Evolutionary conservation across 2,329 filamentous ascomycete genomes (phyloP).

Genomic region (Parafenestella ontariensis): DNA sequence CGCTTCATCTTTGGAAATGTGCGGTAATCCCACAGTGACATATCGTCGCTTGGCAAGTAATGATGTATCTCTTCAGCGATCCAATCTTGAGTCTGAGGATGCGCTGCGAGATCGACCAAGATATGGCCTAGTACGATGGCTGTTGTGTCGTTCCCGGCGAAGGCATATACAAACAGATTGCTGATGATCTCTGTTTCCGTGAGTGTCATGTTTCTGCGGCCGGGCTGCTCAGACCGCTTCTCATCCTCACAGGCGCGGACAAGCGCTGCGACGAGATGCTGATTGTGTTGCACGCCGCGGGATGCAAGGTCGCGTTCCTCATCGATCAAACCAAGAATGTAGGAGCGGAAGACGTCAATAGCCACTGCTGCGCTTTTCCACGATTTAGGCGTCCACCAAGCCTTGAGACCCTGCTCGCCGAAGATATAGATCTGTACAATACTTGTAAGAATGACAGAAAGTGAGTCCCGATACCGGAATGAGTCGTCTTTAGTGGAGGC

Average conservation of each 20-base stretch:
- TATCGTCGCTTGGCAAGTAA: constrained; percentile 16
- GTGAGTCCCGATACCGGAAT: constrained; percentile 13
- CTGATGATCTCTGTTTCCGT: constrained; percentile 38
- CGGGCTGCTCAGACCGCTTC: constrained; percentile 36
- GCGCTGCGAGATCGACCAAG: constrained; percentile 52
- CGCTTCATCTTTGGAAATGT: neutral
- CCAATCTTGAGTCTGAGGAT: constrained; percentile 58
- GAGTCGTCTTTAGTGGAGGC: constrained; percentile 3
- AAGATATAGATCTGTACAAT: constrained; percentile 20
- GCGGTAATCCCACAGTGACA: constrained; percentile 27
- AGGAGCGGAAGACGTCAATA: constrained; percentile 12
- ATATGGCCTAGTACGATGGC: constrained; percentile 53
- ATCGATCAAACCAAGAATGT: constrained; percentile 8
- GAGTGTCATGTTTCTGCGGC: neutral
- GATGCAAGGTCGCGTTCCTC: constrained; percentile 3
- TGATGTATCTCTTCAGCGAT: constrained; percentile 50
- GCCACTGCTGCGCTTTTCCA: constrained; percentile 12
- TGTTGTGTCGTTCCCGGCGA: constrained; percentile 62
- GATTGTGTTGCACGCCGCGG: neutral
- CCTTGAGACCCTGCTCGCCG: constrained; percentile 10
- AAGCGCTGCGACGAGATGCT: constrained; percentile 11
- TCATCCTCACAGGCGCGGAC: constrained; percentile 9
- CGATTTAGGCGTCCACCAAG: constrained; percentile 16
- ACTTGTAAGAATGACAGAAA: constrained; percentile 10
- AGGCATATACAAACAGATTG: constrained; percentile 58